Evolutionary conservation across 2,329 filamentous ascomycete genomes (phyloP), one percentile per base, ranked within the genome.

Genomic region (Fusarium humuli): DNA sequence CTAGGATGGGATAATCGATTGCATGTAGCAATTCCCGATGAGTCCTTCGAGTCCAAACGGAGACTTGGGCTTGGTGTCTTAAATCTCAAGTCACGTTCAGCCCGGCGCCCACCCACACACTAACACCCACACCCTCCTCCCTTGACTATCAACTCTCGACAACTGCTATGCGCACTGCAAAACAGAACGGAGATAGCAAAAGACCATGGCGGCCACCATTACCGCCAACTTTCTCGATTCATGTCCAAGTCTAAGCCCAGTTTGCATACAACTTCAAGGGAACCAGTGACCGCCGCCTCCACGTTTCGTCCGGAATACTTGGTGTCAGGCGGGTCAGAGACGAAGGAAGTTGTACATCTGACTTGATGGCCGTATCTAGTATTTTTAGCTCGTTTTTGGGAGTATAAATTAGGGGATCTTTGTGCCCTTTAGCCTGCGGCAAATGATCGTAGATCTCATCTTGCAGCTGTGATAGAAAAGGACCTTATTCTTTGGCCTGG

Each of bases 41-140:
- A 72, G 63, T 63, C 65, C 66, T 62, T 61, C 55, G 56, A 67
- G 60, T 65, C 66, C 60, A 56, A 75, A 66, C 60, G 69, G 70
- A 64, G 75, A 65, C 66, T 71, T 73, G 69, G 73, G 64, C 76
- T 76, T 75, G 75, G 75, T 81, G 79, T 81, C 79, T 81, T 75
- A 74, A 70, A 73, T 73, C 59, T 66, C 68, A 61, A 79, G 79
- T 81, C 79, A 81, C 79, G 79, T 74, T 80, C 71, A 74, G 70
- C 67, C 65, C 70, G 69, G 68, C 61, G 61, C 67, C 67, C 75
- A 71, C 74, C 72, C 70, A 72, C 67, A 68, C 46, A 61, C 30
- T 49, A 67, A 34, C 58, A 61, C 57, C 41, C 71, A 70, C 71
- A 70, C 69, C 44, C 53, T 34, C 58, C 68, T 71, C 46, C 52